Conservation (phyloP, 75 land plant genomes). For the Sequoia sempervirens region DNA sequence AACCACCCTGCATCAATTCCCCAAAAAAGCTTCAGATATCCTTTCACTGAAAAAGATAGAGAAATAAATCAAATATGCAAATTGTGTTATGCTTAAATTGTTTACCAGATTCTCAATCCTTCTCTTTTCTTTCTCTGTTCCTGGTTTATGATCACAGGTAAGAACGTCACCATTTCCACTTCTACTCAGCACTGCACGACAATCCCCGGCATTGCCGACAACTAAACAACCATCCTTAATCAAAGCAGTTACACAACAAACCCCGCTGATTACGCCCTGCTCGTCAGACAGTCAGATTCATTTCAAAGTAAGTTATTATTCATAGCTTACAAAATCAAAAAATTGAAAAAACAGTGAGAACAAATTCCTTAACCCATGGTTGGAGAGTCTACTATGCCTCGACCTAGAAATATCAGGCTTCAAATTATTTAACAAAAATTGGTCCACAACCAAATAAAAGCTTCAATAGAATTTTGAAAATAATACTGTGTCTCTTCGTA, state of each 20-base stretch:
- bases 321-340: neutral
- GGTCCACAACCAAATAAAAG: neutral
- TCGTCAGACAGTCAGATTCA: neutral
- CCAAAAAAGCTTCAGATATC: neutral
- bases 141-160: constrained; percentile 48
- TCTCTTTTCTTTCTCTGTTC: constrained; percentile 41
- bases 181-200: constrained; percentile 60
- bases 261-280: constrained; percentile 55
- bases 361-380: neutral
- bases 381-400: neutral
- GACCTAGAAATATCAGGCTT: neutral
- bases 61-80: neutral
- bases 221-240: constrained; percentile 39
- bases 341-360: neutral
- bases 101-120: constrained; percentile 57
- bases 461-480: neutral
- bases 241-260: constrained; percentile 62
- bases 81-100: neutral
- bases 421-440: neutral
- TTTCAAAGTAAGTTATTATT: neutral
- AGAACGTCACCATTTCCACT: constrained; percentile 48
- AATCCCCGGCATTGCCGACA: constrained; percentile 71
- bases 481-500: neutral
- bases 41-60: neutral
- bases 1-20: constrained; percentile 46